Conservation (phyloP, 1,284 basidiomycete species). For the Puccinia horiana region DNA sequence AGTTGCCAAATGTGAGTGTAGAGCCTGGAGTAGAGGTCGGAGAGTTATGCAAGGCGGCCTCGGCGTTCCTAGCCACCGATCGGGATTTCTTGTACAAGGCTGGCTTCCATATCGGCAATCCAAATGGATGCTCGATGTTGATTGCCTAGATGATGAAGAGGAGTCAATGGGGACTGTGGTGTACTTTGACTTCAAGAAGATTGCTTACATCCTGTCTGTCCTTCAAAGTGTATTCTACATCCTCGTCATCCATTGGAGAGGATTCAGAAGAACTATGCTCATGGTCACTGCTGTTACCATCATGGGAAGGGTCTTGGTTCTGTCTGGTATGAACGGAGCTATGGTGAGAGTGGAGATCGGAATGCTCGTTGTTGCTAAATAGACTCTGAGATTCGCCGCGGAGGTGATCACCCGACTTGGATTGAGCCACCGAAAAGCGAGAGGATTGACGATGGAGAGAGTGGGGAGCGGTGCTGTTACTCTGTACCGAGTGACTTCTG, state of each 20-base stretch:
- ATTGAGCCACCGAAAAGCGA: background rate
- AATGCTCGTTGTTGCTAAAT: background rate
- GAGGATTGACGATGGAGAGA: conserved; percentile 6
- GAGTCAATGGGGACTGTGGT: too few relatives aligned
- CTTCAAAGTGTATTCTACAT: conserved; percentile 85
- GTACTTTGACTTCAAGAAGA: background rate
- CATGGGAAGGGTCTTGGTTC: background rate
- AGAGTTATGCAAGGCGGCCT: conserved; percentile 85
- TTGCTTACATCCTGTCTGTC: conserved; percentile 86
- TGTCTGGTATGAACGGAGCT: conserved; percentile 7
- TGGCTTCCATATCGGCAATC: conserved; percentile 99
- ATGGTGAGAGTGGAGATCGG: background rate
- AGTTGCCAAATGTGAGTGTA: conserved; percentile 80
- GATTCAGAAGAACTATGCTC: background rate
- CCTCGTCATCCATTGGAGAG: conserved; percentile 65
- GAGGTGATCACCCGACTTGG: background rate
- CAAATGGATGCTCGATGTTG: conserved; percentile 85
- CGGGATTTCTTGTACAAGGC: conserved; percentile 98
- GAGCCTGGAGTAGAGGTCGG: conserved; percentile 89
- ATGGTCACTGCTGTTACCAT: conserved; percentile 3
- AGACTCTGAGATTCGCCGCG: conserved; percentile 13
- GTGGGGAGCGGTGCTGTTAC: conserved; percentile 46
- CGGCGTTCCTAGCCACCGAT: conserved; percentile 92
- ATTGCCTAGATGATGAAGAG: conserved; percentile 55
- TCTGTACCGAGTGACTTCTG: conserved; percentile 50